Conservation (phyloP, 2,329 filamentous ascomycete genomes). For the Mycosphaerelloides madeirae region DNA sequence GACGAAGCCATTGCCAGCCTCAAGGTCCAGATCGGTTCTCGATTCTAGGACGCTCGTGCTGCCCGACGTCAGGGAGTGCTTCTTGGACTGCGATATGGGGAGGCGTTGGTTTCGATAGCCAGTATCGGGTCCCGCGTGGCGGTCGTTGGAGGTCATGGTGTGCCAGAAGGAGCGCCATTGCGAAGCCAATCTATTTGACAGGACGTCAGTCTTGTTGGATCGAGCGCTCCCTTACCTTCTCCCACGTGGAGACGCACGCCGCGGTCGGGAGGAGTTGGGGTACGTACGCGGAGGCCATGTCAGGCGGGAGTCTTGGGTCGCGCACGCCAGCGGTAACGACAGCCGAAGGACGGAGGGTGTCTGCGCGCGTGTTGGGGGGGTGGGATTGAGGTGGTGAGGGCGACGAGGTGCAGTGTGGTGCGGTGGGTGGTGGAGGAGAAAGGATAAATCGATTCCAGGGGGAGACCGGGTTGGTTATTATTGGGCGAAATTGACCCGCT, state of each 20-base stretch:
- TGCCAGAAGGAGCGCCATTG: conserved; percentile 94
- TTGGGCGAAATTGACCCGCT: too few relatives aligned
- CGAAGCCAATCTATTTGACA: conserved; percentile 48
- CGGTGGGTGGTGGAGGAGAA: background rate
- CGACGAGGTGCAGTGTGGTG: background rate
- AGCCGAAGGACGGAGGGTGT: background rate
- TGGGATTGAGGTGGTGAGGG: too few relatives aligned
- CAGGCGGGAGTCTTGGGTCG: background rate
- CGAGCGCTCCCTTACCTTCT: background rate
- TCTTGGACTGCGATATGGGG: conserved; percentile 74
- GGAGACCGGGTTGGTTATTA: too few relatives aligned
- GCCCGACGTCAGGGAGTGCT: conserved; percentile 71
- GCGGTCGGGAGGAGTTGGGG: background rate
- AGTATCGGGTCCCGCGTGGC: conserved; percentile 87
- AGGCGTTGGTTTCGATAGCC: conserved; percentile 89
- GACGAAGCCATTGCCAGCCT: conserved; percentile 57
- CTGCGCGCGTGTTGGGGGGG: too few relatives aligned
- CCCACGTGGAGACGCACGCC: background rate
- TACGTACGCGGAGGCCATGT: conserved; percentile 8
- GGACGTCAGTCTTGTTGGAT: conserved; percentile 3
- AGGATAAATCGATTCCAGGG: background rate
- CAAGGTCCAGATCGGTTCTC: conserved; percentile 69
- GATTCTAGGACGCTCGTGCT: conserved; percentile 83
- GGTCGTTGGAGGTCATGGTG: conserved; percentile 68
- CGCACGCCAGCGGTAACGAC: conserved; percentile 8